A percentile compares a stretch with the other conserved stretches of the same genome.
Evolutionary conservation across 805 yeast genomes (phyloP).

Genomic region (Zygotorulaspora chibaensis): DNA sequence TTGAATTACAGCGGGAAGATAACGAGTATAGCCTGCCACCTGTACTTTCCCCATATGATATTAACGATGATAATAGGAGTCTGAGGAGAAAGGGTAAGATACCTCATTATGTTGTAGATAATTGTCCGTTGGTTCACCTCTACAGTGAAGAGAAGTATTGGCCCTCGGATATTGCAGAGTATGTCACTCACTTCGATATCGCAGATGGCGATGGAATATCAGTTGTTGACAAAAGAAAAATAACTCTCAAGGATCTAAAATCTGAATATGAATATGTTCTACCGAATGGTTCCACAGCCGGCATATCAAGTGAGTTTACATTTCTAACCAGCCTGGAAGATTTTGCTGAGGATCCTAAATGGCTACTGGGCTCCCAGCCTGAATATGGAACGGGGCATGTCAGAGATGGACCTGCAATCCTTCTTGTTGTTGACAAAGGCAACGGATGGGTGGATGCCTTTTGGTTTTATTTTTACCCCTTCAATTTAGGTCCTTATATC

Average conservation of each 20-base stretch:
- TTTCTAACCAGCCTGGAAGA: slow-evolving; percentile 66
- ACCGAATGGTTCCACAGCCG: slow-evolving; percentile 10
- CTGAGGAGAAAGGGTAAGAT: slow-evolving; percentile 38
- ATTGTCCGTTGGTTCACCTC: slow-evolving; percentile 75
- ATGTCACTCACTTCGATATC: slow-evolving; percentile 60
- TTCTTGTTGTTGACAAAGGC: slow-evolving; percentile 86
- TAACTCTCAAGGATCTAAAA: slow-evolving; percentile 29
- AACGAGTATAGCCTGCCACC: slow-evolving; percentile 19
- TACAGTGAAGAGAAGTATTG: slow-evolving; percentile 85
- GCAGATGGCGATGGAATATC: slow-evolving; percentile 47
- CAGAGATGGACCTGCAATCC: slow-evolving; percentile 69
- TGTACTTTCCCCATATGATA: slow-evolving; percentile 24
- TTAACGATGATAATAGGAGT: slow-evolving; percentile 28
- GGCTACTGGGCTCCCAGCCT: slow-evolving; percentile 83
- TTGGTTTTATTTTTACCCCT: slow-evolving; percentile 94
- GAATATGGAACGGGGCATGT: slow-evolving; percentile 67
- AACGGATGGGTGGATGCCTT: slow-evolving; percentile 93
- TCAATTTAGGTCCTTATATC: slow-evolving; percentile 92
- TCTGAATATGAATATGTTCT: slow-evolving; percentile 12
- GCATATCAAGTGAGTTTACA: slow-evolving; percentile 35
- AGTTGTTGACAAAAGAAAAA: slow-evolving; percentile 23
- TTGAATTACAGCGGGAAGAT: slow-evolving; percentile 3
- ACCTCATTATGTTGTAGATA: slow-evolving; percentile 59
- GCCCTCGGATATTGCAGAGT: slow-evolving; percentile 76
- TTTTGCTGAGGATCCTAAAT: slow-evolving; percentile 68